Evolutionary conservation across 164 flowering plant species (phyloP).

Genomic region (Chimonanthus salicifolius): DNA sequence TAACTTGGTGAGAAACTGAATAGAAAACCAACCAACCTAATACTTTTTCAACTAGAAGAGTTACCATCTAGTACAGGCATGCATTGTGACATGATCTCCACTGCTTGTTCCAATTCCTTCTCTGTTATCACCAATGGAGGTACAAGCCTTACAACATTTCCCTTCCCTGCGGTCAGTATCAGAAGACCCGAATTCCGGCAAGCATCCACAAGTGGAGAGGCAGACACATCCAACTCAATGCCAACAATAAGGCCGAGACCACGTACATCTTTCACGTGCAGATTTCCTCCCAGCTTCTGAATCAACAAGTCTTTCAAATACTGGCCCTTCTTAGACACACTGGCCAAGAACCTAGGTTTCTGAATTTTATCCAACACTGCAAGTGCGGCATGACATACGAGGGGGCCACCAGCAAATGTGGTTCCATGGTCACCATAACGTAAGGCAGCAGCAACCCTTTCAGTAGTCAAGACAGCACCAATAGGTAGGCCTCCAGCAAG

Average conservation of each 20-base stretch:
- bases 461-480: slow-evolving; percentile 67
- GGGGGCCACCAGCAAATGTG: slow-evolving; percentile 82
- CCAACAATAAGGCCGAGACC: slow-evolving; percentile 80
- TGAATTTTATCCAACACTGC: slow-evolving; percentile 62
- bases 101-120: slow-evolving; percentile 59
- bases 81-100: slow-evolving; percentile 38
- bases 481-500: slow-evolving; percentile 95
- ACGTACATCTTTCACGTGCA: slow-evolving; percentile 71
- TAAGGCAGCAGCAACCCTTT: slow-evolving; percentile 63
- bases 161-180: slow-evolving; percentile 83
- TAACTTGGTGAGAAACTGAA: too few relatives aligned
- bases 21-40: too few relatives aligned
- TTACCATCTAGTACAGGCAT: slow-evolving; percentile 45
- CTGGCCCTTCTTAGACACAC: slow-evolving; percentile 61
- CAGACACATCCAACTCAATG: slow-evolving; percentile 71
- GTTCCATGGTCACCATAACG: slow-evolving; percentile 78
- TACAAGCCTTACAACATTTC: slow-evolving; percentile 77
- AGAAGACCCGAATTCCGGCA: slow-evolving; percentile 71
- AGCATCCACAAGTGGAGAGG: slow-evolving; percentile 68
- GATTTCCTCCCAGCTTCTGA: slow-evolving; percentile 48
- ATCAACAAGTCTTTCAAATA: slow-evolving; percentile 41
- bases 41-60: not conserved
- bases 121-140: slow-evolving; percentile 85
- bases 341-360: slow-evolving; percentile 49
- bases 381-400: slow-evolving; percentile 63